A percentile compares a stretch with the other conserved stretches of the same genome.
These are phyloP conservation scores for Lyophyllum atratum DNA, from an alignment of 768 basidiomycete species.

Conservation along the genomic window DNA sequence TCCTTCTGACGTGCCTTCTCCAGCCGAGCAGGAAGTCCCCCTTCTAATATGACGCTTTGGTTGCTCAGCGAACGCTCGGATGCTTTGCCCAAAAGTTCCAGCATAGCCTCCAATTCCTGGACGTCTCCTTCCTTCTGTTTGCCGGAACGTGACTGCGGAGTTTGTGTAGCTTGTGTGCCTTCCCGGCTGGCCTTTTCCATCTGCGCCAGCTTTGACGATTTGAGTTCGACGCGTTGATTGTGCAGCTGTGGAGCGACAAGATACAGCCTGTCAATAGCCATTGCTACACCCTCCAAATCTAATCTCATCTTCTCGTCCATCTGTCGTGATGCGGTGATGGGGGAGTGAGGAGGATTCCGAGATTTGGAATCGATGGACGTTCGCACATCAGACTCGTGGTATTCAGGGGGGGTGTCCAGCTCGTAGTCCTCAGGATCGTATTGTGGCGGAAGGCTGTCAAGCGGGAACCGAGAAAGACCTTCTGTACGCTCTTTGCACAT, in stretches of 20 bases:
- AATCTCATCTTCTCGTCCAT: constrained; percentile 78
- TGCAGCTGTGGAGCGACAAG: constrained; percentile 83
- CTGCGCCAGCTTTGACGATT: constrained; percentile 66
- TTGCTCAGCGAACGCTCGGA: constrained; percentile 65
- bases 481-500: constrained; percentile 67
- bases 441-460: constrained; percentile 47
- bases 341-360: constrained; percentile 25
- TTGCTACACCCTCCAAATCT: constrained; percentile 83
- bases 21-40: constrained; percentile 52
- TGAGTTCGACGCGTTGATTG: constrained; percentile 92
- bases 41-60: constrained; percentile 71
- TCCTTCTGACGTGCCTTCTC: constrained; percentile 63
- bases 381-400: constrained; percentile 47
- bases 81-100: constrained; percentile 72
- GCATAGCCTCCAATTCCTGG: constrained; percentile 67
- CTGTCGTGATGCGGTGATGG: constrained; percentile 24
- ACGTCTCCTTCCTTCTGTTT: constrained; percentile 52
- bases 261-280: constrained; percentile 90
- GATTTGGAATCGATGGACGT: constrained; percentile 38
- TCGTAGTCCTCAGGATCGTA: constrained; percentile 42
- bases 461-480: constrained; percentile 26
- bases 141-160: constrained; percentile 20
- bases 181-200: constrained; percentile 68
- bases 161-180: constrained; percentile 27
- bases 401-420: constrained; percentile 53